Evolutionary conservation across 257 asterid genomes (phyloP).

Genomic region (Datura wrightii): DNA sequence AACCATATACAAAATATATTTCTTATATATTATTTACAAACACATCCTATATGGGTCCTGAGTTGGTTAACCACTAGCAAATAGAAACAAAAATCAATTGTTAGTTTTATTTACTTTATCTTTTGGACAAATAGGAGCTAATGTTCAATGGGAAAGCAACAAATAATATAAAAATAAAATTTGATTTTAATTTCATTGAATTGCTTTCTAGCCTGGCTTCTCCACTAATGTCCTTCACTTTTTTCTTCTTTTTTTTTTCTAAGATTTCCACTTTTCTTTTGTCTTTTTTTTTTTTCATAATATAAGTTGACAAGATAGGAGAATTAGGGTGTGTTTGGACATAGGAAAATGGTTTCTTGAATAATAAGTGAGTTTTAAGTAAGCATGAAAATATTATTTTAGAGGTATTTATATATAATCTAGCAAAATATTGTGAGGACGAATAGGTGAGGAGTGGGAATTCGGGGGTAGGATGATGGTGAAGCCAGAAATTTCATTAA

Average conservation of each 20-base stretch:
- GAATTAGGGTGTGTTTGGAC: too few relatives aligned
- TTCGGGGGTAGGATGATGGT: too few relatives aligned
- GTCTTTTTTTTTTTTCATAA: neutral
- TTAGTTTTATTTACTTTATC: constrained; percentile 2
- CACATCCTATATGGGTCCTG: constrained; percentile 32
- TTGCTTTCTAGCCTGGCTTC: constrained; percentile 38
- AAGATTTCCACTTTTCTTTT: neutral
- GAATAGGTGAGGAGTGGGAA: too few relatives aligned
- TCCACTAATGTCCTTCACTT: constrained; percentile 22
- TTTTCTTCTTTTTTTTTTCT: neutral
- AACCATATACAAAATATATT: neutral
- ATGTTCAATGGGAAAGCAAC: neutral
- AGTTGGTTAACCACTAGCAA: constrained; percentile 31
- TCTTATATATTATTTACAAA: neutral
- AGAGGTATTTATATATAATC: too few relatives aligned
- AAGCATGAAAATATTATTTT: too few relatives aligned
- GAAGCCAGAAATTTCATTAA: too few relatives aligned
- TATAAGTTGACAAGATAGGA: constrained; percentile 22
- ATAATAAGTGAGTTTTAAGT: too few relatives aligned
- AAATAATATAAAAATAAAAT: neutral
- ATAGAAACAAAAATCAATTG: neutral
- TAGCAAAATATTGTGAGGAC: too few relatives aligned
- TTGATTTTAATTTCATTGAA: neutral
- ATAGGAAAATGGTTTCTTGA: too few relatives aligned
- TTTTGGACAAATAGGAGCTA: constrained; percentile 13